phyloP scores from a whole-genome alignment of 2,329 filamentous ascomycete species.

The Phyllosticta citribraziliensis region DNA sequence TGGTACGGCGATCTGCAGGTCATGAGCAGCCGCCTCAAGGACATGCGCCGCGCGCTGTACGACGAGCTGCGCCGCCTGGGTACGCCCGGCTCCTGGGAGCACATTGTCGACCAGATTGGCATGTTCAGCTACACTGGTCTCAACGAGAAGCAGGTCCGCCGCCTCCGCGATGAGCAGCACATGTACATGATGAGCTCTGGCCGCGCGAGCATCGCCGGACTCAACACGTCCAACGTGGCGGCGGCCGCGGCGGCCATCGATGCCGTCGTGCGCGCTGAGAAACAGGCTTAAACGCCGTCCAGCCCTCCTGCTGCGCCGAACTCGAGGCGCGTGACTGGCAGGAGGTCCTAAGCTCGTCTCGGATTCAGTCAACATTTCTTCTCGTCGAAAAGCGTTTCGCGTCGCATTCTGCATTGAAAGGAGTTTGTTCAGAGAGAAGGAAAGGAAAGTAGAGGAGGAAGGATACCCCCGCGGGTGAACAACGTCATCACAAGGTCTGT shows the following conservation, averaged over 20 bases:
- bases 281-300: background rate
- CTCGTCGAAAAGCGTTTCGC: background rate
- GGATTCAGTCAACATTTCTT: background rate
- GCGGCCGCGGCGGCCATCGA: conserved; percentile 11
- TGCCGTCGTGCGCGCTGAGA: conserved; percentile 8
- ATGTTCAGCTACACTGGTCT: conserved; percentile 35
- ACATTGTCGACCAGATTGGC: conserved; percentile 27
- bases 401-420: conserved; percentile 7
- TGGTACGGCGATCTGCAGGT: conserved; percentile 26
- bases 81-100: conserved; percentile 23
- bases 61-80: conserved; percentile 16
- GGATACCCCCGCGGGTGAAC: background rate
- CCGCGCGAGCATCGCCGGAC: conserved; percentile 22
- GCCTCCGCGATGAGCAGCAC: conserved; percentile 23
- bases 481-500: background rate
- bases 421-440: background rate
- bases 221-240: conserved; percentile 10
- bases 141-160: conserved; percentile 20
- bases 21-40: conserved; percentile 26
- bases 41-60: conserved; percentile 21
- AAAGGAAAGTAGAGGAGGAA: background rate
- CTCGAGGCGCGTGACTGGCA: background rate
- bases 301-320: background rate
- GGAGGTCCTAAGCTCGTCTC: background rate
- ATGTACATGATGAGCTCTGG: conserved; percentile 28